These are phyloP conservation scores for Pseudozyma sp. DNA, from an alignment of 1,284 basidiomycete species.

Conservation along the genomic window DNA sequence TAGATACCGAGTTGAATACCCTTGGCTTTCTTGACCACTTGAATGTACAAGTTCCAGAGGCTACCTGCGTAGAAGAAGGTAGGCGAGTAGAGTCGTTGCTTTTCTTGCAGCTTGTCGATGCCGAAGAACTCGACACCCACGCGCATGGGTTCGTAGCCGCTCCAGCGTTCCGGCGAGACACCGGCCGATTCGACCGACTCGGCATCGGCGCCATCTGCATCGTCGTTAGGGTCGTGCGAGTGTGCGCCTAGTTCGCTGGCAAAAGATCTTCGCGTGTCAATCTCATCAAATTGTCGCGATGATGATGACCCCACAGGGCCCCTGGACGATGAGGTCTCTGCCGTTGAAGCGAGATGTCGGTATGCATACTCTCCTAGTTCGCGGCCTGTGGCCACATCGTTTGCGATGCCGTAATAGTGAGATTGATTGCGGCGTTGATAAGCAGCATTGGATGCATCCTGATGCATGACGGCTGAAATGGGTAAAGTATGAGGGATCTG, in stretches of 20 bases:
- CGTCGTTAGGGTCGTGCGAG: conserved; percentile 29
- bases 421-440: conserved; percentile 25
- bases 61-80: conserved; percentile 74
- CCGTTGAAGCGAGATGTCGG: conserved; percentile 5
- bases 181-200: conserved; percentile 25
- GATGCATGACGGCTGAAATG: conserved; percentile 23
- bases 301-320: background rate
- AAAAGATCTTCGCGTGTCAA: conserved; percentile 11
- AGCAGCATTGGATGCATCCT: conserved; percentile 8
- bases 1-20: conserved; percentile 87
- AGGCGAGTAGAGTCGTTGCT: conserved; percentile 75
- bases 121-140: conserved; percentile 91
- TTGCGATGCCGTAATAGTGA: conserved; percentile 56
- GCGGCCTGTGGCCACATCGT: conserved; percentile 50
- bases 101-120: conserved; percentile 80
- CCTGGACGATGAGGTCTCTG: background rate
- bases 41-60: conserved; percentile 87
- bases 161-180: conserved; percentile 47
- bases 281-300: conserved; percentile 20
- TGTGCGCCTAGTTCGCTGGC: conserved; percentile 16
- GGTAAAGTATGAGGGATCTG: conserved; percentile 45
- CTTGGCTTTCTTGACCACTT: conserved; percentile 80
- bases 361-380: conserved; percentile 51
- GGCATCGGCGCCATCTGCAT: conserved; percentile 26
- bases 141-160: conserved; percentile 64